Conservation (phyloP, 345 rosid species). For the Triadica sebifera region DNA sequence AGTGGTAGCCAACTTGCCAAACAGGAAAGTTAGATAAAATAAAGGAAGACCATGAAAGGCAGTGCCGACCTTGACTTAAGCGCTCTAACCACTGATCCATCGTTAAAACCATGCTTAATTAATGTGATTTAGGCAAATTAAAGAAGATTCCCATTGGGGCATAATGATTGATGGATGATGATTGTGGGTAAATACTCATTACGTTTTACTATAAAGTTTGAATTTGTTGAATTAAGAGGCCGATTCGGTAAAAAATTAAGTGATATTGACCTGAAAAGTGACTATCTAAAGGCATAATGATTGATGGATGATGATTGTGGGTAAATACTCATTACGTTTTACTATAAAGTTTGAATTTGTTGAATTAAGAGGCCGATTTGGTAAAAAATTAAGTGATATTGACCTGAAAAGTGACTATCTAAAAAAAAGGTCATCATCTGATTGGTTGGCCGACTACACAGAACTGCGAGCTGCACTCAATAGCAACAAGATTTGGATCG, state of each 20-base stretch:
- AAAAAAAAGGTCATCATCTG: too few relatives aligned
- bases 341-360: not conserved
- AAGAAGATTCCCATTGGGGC: not conserved
- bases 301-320: not conserved
- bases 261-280: too few relatives aligned
- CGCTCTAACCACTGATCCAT: not conserved
- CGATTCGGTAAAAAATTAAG: too few relatives aligned
- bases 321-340: not conserved
- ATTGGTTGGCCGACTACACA: constrained; percentile 19
- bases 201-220: not conserved
- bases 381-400: too few relatives aligned
- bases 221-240: not conserved
- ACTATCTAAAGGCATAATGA: too few relatives aligned
- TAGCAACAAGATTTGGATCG: constrained; percentile 87
- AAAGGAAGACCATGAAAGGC: not conserved
- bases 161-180: not conserved
- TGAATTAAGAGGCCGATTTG: not conserved
- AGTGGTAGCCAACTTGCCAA: constrained; percentile 14
- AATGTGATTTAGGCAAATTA: too few relatives aligned
- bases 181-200: not conserved
- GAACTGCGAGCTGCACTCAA: constrained; percentile 90
- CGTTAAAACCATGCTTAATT: not conserved
- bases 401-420: too few relatives aligned
- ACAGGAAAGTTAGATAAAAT: not conserved
- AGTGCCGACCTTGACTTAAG: constrained; percentile 4